Conservation (phyloP, 495 filamentous ascomycete species). For the Penicillium silybi region DNA sequence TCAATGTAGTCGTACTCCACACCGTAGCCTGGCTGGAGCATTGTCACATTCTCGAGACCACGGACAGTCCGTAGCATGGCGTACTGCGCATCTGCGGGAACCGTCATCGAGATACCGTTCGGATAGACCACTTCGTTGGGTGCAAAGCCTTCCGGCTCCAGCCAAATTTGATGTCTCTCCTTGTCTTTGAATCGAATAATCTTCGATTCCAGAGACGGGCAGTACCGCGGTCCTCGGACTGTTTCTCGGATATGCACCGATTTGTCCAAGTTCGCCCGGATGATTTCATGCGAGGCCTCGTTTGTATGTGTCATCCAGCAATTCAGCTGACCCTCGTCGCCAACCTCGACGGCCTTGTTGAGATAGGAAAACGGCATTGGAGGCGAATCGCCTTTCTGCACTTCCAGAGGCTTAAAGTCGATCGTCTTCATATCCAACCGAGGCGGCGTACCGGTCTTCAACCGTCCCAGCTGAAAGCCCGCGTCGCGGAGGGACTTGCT, state of each 20-base stretch:
- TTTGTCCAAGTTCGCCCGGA: constrained; percentile 82
- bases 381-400: constrained; percentile 77
- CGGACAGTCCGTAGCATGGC: constrained; percentile 76
- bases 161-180: constrained; percentile 83
- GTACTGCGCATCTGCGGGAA: constrained; percentile 81
- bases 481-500: constrained; percentile 88
- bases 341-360: constrained; percentile 68
- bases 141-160: constrained; percentile 93
- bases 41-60: constrained; percentile 83
- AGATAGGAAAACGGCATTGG: constrained; percentile 91
- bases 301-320: constrained; percentile 88
- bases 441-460: constrained; percentile 96
- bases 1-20: constrained; percentile 99
- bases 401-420: constrained; percentile 65
- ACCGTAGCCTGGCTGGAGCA: constrained; percentile 96
- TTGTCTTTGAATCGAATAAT: constrained; percentile 81
- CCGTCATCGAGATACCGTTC: constrained; percentile 95
- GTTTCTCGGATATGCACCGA: constrained; percentile 95
- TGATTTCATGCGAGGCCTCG: constrained; percentile 72
- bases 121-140: constrained; percentile 86
- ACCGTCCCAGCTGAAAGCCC: constrained; percentile 82
- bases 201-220: constrained; percentile 93
- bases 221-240: constrained; percentile 90
- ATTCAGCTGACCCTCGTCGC: constrained; percentile 65
- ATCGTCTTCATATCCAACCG: constrained; percentile 80